Evolutionary conservation across 345 rosid species (phyloP), one percentile per base, ranked within the genome.

Genomic region (Arabis alpina): DNA sequence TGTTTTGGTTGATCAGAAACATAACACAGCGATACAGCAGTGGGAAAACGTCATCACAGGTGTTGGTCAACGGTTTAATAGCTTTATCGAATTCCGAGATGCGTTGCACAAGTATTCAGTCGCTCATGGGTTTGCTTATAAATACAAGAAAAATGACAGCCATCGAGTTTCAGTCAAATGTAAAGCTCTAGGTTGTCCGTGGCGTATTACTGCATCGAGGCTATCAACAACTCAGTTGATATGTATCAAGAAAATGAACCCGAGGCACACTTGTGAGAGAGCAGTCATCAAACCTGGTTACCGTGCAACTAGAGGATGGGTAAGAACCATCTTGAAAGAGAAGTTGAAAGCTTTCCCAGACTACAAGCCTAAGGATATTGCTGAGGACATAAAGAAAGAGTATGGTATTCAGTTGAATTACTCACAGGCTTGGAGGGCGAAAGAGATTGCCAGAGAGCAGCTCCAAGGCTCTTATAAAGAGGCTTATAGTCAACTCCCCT

Each of bases 341-440:
- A 93, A 91, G 77, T 64, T 93, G 79, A 89, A 87, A 77, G 81
- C 77, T 47, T 80, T 91, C 45, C 98, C 97, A 2, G 88, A 91
- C 75, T 93, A 86, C 80, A 87, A 79, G 80, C 97, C 98, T 6
- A 93, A 91, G 77, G 96, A 90, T 57, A 89, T 93, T 40, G 98
- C 89, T 3, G 88, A 91, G 72, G 98, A 90, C 68, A 89, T 93
- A 72, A 85, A 78, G 71, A 82, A 87, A 70, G 98, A 93, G 68
- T 91, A 91, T 64, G 98, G 96, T 64, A 91, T 93, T 66, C 89
- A 93, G 36, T 61, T 93, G 79, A 93, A 89, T 64, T 93, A 87
- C 78, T 88, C 96, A 34, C 98, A 93, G 77, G 94, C 97, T 36
- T 86, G 98, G 96, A 89, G 94, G 40, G 97, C 96, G 6, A 93